Evolutionary conservation across 2,329 filamentous ascomycete genomes (phyloP), one percentile per base, ranked within the genome.

Genomic region (Ambrosiella xylebori): DNA sequence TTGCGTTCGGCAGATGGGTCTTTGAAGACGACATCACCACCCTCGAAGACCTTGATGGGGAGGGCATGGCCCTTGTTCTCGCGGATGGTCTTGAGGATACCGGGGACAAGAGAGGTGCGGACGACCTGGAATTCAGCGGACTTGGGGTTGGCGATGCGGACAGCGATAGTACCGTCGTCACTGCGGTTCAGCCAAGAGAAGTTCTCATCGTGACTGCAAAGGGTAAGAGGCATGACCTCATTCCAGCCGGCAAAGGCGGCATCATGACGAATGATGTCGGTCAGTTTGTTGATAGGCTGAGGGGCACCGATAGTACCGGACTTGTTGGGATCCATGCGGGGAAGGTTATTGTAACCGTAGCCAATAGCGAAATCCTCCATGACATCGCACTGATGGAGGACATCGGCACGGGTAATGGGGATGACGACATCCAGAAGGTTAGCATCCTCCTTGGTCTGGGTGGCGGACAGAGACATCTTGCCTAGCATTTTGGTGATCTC

Each of bases 301-400:
- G 90, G 88, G 59, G 88, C 85, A 52, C 88, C 94, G 61, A 96
- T 82, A 5, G 88, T 93, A 58, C 85, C 86, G 27, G 86, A 85
- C 67, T 89, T 90, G 70, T 84, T 89, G 7, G 90, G 89, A 66
- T 91, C 88, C 54, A 85, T 82, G 56, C 89, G 84, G 1, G 91
- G 90, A 15, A 98, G 83, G 62, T 86, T 88, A 77, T 98, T 98
- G 79, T 95, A 98, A 63, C 94, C 93, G 70, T 97, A 96, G 57
- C 88, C 89, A 63, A 98, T 93, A 45, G 89, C 93, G 17, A 94
- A 84, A 68, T 98, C 94, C 73, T 98, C 93, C 91, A 98, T 98
- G 64, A 98, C 87, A 68, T 98, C 93, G 65, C 89, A 94, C 68
- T 96, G 86, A 71, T 98, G 93, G 38, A 98, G 82, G 47, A 98